Conservation (phyloP, 169 alveolate species). For the Plasmodium coatneyi region DNA sequence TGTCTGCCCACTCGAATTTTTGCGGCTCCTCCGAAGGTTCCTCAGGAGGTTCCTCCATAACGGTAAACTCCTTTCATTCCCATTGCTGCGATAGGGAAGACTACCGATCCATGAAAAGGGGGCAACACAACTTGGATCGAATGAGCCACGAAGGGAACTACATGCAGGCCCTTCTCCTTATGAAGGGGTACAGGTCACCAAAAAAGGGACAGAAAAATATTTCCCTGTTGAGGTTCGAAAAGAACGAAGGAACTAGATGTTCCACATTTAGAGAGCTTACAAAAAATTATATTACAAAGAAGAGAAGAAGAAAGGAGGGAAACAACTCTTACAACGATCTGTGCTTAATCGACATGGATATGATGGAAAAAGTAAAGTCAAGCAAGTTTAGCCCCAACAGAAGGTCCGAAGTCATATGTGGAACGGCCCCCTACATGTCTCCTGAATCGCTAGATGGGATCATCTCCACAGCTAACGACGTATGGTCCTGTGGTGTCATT, state of each 20-base stretch:
- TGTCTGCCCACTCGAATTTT: not conserved
- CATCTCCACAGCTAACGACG: conserved; percentile 75
- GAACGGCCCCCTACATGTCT: conserved; percentile 67
- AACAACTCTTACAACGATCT: conserved; percentile 24
- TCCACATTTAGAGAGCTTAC: not conserved
- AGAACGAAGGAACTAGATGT: not conserved
- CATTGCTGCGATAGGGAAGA: not conserved
- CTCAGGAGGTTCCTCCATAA: not conserved
- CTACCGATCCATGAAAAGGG: not conserved
- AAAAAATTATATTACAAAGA: conserved; percentile 2
- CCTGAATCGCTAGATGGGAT: conserved; percentile 78
- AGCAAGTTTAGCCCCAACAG: not conserved
- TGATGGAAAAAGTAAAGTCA: conserved; percentile 42
- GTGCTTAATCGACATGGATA: conserved; percentile 70
- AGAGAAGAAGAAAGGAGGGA: not conserved
- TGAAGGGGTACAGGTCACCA: not conserved
- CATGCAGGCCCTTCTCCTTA: not conserved
- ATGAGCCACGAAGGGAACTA: not conserved
- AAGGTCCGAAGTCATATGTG: conserved; percentile 32
- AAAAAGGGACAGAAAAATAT: not conserved
- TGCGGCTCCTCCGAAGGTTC: not conserved
- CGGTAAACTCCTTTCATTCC: not conserved
- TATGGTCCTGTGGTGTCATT: conserved; percentile 82
- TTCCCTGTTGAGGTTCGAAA: not conserved
- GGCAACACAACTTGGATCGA: not conserved